Percentiles rank a stretch among this genome's conserved stretches.
Conservation (phyloP, 306 rosid genomes). For the Luffa acutangula region DNA sequence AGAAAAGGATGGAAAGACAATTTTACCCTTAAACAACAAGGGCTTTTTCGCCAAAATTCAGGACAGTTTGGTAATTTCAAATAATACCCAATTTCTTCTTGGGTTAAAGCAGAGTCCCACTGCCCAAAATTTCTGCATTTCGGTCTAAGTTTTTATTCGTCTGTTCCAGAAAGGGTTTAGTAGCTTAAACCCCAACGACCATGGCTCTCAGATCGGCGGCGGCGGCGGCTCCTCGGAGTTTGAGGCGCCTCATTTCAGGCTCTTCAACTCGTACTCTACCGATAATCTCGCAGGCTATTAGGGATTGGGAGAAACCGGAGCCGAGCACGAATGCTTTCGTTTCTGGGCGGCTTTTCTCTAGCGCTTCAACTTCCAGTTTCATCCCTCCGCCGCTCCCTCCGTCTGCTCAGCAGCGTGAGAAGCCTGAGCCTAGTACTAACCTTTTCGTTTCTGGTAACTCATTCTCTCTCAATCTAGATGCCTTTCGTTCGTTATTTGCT, state of each 20-base stretch:
- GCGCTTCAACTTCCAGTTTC: slow-evolving; percentile 28
- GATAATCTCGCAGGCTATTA: background rate
- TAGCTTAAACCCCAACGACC: slow-evolving; percentile 21
- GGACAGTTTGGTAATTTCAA: background rate
- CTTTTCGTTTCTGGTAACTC: slow-evolving; percentile 82
- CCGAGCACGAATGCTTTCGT: background rate
- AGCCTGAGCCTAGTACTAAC: slow-evolving; percentile 68
- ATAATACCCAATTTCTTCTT: background rate
- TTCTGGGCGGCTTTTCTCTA: slow-evolving; percentile 41
- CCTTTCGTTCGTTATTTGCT: background rate
- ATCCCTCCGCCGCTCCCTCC: slow-evolving; percentile 28
- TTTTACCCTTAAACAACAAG: background rate
- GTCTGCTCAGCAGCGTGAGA: slow-evolving; percentile 29
- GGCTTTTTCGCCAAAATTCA: background rate
- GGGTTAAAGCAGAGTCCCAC: background rate
- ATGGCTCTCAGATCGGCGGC: slow-evolving; percentile 57
- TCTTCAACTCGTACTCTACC: slow-evolving; percentile 9
- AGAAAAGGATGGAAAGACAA: background rate
- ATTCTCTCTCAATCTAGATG: background rate
- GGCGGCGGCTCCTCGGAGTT: slow-evolving; percentile 41
- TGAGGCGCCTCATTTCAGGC: slow-evolving; percentile 43
- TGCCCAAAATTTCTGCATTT: background rate
- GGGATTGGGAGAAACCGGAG: background rate
- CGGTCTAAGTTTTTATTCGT: background rate
- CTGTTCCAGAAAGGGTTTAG: slow-evolving; percentile 19